phyloP scores from a whole-genome alignment of 176 grass and related monocot species.

The Themeda triandra region DNA sequence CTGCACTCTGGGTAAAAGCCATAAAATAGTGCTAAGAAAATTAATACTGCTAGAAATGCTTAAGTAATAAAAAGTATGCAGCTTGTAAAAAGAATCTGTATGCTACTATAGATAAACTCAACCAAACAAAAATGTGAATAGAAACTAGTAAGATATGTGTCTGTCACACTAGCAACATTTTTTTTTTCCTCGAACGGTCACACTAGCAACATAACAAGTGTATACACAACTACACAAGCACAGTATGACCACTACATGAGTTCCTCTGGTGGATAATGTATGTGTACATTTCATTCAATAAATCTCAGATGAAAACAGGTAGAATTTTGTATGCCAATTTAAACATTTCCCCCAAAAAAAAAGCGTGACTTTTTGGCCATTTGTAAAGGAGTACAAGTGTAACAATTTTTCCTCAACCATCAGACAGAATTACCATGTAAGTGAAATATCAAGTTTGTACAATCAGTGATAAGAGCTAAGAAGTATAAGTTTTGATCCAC shows the following conservation, averaged over 20 bases:
- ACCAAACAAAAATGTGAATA: too few species aligned
- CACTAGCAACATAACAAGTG: not conserved
- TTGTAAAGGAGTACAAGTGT: not conserved
- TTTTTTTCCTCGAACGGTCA: too few species aligned
- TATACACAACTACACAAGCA: not conserved
- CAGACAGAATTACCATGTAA: not conserved
- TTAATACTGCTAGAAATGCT: conserved; percentile 15
- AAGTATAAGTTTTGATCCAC: not conserved
- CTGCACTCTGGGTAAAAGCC: conserved; percentile 64
- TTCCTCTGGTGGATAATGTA: not conserved
- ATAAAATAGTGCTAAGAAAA: conserved; percentile 28
- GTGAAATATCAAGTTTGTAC: not conserved
- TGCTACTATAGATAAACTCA: not conserved
- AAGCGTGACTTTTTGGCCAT: not conserved
- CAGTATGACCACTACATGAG: conserved; percentile 3
- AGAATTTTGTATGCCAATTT: not conserved
- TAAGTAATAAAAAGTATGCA: not conserved
- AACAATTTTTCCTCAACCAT: not conserved
- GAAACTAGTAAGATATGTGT: not conserved
- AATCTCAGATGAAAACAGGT: not conserved
- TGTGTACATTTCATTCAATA: not conserved
- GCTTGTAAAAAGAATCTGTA: conserved; percentile 8
- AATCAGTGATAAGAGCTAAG: not conserved
- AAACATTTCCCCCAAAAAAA: not conserved
- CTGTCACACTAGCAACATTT: not conserved